phyloP scores from a whole-genome alignment of 2,329 filamentous ascomycete species.

The Pseudofabraea citricarpa region DNA sequence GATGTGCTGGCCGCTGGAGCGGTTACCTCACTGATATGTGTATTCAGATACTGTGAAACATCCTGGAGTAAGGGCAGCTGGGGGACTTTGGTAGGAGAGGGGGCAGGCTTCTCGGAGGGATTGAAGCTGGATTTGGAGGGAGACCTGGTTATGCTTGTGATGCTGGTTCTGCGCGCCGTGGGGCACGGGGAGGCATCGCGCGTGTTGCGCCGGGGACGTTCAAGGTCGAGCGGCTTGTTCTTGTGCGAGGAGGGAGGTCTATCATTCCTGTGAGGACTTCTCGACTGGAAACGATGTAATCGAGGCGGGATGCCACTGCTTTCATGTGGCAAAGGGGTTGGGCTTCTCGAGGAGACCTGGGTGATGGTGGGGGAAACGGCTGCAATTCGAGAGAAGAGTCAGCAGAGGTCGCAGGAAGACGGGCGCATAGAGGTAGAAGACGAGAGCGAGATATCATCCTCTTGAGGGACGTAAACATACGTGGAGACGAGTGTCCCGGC shows the following conservation, averaged over 20 bases:
- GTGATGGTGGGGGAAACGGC: slow-evolving; percentile 48
- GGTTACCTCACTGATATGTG: slow-evolving; percentile 42
- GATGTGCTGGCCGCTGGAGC: slow-evolving; percentile 62
- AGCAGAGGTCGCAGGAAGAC: slow-evolving; percentile 6
- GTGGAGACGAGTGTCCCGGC: slow-evolving; percentile 28
- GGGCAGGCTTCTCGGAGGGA: slow-evolving; percentile 10
- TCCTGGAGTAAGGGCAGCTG: slow-evolving; percentile 54
- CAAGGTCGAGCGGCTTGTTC: slow-evolving; percentile 37
- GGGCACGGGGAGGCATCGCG: slow-evolving; percentile 20
- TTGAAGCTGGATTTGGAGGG: slow-evolving; percentile 14
- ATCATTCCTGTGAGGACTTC: slow-evolving; percentile 40
- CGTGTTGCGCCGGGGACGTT: slow-evolving; percentile 33
- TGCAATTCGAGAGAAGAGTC: slow-evolving; percentile 22
- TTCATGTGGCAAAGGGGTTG: slow-evolving; percentile 50
- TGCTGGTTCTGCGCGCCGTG: slow-evolving; percentile 26
- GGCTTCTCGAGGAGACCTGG: slow-evolving; percentile 46
- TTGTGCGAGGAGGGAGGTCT: slow-evolving; percentile 41
- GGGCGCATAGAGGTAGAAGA: neutral
- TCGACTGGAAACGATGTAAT: slow-evolving; percentile 46
- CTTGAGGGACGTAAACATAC: slow-evolving; percentile 20
- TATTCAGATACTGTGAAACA: slow-evolving; percentile 61
- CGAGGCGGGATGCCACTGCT: slow-evolving; percentile 42
- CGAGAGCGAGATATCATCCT: neutral
- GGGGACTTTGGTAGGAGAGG: slow-evolving; percentile 21
- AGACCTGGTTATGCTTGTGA: slow-evolving; percentile 15